Percentiles rank a stretch among this genome's conserved stretches.
phyloP scores from a whole-genome alignment of 225 moss, liverwort and hornwort genomes.

The Bryoerythrophyllum caledonicum region DNA sequence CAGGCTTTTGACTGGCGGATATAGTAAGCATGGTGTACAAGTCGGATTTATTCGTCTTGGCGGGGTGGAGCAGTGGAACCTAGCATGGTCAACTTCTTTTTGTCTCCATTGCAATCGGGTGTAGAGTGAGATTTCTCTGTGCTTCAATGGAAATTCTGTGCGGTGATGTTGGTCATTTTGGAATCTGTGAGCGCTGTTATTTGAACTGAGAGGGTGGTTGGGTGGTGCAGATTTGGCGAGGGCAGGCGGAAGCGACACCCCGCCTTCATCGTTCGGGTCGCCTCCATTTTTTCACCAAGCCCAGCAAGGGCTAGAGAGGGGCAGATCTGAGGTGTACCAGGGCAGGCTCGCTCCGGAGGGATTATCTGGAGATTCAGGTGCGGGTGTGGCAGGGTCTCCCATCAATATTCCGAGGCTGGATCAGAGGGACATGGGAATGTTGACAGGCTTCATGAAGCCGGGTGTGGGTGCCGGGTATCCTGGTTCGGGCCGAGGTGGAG shows the following conservation, averaged over 20 bases:
- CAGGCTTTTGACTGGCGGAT: neutral
- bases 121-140: neutral
- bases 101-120: neutral
- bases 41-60: neutral
- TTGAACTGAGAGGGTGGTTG: neutral
- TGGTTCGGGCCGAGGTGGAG: conserved; percentile 27
- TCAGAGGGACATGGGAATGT: conserved; percentile 49
- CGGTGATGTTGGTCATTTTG: neutral
- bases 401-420: conserved; percentile 56
- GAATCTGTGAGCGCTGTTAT: neutral
- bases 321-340: conserved; percentile 45
- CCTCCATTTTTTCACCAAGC: conserved; percentile 68
- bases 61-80: neutral
- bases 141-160: neutral
- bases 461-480: conserved; percentile 26
- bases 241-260: conserved; percentile 49
- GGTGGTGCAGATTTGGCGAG: conserved; percentile 63
- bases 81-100: neutral
- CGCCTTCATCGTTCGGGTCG: conserved; percentile 73
- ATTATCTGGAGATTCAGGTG: conserved; percentile 29
- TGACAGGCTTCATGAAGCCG: conserved; percentile 28
- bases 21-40: neutral
- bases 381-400: conserved; percentile 47
- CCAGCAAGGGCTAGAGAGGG: conserved; percentile 45
- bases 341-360: conserved; percentile 37